phyloP scores from a whole-genome alignment of 2,329 filamentous ascomycete genomes.

The Botrytis squamosa region DNA sequence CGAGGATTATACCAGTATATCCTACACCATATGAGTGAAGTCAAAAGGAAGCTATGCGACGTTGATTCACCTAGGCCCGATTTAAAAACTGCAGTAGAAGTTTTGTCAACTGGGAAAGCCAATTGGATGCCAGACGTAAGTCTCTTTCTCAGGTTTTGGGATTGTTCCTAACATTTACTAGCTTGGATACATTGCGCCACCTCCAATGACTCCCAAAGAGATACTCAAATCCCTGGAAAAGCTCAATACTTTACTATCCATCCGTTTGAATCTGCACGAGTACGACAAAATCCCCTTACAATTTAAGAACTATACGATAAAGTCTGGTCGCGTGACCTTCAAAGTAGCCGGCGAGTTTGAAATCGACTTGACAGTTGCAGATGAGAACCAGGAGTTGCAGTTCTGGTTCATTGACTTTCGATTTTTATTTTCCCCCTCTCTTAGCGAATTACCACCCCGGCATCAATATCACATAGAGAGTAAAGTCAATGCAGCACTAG shows the following conservation, averaged over 20 bases:
- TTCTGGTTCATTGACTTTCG: slow-evolving; percentile 95
- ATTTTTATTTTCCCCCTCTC: slow-evolving; percentile 73
- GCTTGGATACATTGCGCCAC: slow-evolving; percentile 75
- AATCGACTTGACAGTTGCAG: slow-evolving; percentile 85
- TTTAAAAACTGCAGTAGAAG: slow-evolving; percentile 81
- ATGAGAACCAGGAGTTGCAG: slow-evolving; percentile 78
- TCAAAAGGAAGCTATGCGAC: slow-evolving; percentile 70
- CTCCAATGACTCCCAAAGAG: slow-evolving; percentile 67
- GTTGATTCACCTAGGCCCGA: slow-evolving; percentile 87
- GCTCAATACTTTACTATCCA: slow-evolving; percentile 78
- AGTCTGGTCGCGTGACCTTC: slow-evolving; percentile 88
- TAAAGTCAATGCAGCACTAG: slow-evolving; percentile 70
- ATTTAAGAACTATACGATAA: slow-evolving; percentile 75
- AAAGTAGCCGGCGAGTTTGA: slow-evolving; percentile 82
- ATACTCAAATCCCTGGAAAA: slow-evolving; percentile 74
- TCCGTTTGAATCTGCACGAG: slow-evolving; percentile 83
- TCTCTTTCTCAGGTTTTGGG: slow-evolving; percentile 25
- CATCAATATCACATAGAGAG: slow-evolving; percentile 67
- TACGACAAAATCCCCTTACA: slow-evolving; percentile 71
- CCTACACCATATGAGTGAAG: slow-evolving; percentile 62
- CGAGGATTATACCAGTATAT: slow-evolving; percentile 59
- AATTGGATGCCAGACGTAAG: slow-evolving; percentile 76
- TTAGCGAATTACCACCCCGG: slow-evolving; percentile 58
- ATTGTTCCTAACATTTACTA: slow-evolving; percentile 41
- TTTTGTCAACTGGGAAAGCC: slow-evolving; percentile 75